These are phyloP conservation scores for Laguncularia racemosa DNA, from an alignment of 345 rosid genomes.

Conservation along the genomic window DNA sequence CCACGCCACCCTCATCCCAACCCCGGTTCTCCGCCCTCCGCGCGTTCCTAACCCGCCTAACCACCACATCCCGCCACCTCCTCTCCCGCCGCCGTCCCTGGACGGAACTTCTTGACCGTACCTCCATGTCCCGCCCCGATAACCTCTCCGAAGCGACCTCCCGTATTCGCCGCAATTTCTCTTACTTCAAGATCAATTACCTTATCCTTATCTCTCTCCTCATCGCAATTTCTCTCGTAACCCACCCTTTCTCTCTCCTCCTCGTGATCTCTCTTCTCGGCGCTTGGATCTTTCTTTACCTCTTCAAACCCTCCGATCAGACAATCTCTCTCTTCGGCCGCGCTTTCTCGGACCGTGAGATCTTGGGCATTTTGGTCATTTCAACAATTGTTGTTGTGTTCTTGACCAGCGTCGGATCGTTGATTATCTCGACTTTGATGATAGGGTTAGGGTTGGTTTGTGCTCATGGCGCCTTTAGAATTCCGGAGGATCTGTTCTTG, in stretches of 20 bases:
- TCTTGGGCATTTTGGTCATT: slow-evolving; percentile 44
- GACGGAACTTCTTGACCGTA: slow-evolving; percentile 61
- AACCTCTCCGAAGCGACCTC: slow-evolving; percentile 58
- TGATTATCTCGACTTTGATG: slow-evolving; percentile 60
- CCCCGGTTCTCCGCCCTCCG: slow-evolving; percentile 50
- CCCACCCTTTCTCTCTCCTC: slow-evolving; percentile 74
- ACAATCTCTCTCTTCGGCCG: slow-evolving; percentile 58
- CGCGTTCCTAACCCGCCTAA: slow-evolving; percentile 55
- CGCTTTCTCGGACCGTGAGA: slow-evolving; percentile 71
- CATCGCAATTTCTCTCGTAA: slow-evolving; percentile 60
- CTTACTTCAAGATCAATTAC: slow-evolving; percentile 72
- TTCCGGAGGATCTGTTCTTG: slow-evolving; percentile 75
- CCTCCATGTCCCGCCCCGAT: slow-evolving; percentile 54
- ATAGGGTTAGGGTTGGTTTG: slow-evolving; percentile 61
- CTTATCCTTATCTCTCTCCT: slow-evolving; percentile 46
- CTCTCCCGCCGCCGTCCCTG: slow-evolving; percentile 82
- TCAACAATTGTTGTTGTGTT: slow-evolving; percentile 60
- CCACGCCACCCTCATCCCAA: slow-evolving; percentile 61
- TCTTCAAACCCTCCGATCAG: slow-evolving; percentile 76
- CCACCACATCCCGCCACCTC: slow-evolving; percentile 57
- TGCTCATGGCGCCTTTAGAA: slow-evolving; percentile 75
- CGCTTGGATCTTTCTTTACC: slow-evolving; percentile 52
- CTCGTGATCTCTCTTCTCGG: slow-evolving; percentile 51
- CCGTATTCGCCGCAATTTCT: slow-evolving; percentile 53
- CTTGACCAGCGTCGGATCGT: slow-evolving; percentile 75